Evolutionary conservation across 176 grass and related monocot genomes (phyloP).

Genomic region (Elymus sibiricus): DNA sequence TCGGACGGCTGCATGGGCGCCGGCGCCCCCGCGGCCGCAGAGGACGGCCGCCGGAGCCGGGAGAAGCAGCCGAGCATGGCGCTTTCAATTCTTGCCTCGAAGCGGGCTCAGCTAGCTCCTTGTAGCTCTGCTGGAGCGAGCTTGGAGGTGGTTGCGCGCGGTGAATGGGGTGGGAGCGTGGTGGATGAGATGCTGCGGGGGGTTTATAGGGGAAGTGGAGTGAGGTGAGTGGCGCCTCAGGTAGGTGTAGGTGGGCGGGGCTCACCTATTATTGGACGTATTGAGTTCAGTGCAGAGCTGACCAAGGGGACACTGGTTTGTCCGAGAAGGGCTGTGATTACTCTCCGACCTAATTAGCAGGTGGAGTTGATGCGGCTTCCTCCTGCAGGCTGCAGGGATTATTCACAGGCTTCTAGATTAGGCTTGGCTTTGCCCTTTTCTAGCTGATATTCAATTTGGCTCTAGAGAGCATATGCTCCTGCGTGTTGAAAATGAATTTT

Average conservation of each 20-base stretch:
- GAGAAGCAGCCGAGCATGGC: conserved; percentile 85
- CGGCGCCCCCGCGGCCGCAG: conserved; percentile 22
- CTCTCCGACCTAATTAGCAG: conserved; percentile 6
- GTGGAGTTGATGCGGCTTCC: not conserved
- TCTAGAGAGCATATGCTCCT: no score
- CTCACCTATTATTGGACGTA: conserved; percentile 32
- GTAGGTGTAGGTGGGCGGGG: not conserved
- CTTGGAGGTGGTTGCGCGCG: not conserved
- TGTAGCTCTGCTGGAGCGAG: not conserved
- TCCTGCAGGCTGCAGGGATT: not conserved
- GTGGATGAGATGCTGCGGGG: conserved; percentile 13
- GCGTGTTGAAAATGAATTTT: no score
- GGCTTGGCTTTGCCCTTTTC: not conserved
- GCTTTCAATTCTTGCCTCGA: not conserved
- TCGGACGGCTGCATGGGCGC: conserved; percentile 19
- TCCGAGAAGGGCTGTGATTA: not conserved
- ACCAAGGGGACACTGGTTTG: conserved; percentile 19
- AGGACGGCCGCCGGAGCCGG: conserved; percentile 51
- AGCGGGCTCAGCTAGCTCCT: not conserved
- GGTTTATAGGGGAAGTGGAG: conserved; percentile 5
- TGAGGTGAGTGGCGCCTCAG: not conserved
- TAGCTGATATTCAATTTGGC: no score
- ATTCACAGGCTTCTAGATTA: not conserved
- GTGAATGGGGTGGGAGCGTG: conserved; percentile 17
- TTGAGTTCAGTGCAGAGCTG: conserved; percentile 29